These are phyloP conservation scores for Dictyostelium purpureum DNA, from an alignment of 78 protist genomes.

Conservation along the genomic window DNA sequence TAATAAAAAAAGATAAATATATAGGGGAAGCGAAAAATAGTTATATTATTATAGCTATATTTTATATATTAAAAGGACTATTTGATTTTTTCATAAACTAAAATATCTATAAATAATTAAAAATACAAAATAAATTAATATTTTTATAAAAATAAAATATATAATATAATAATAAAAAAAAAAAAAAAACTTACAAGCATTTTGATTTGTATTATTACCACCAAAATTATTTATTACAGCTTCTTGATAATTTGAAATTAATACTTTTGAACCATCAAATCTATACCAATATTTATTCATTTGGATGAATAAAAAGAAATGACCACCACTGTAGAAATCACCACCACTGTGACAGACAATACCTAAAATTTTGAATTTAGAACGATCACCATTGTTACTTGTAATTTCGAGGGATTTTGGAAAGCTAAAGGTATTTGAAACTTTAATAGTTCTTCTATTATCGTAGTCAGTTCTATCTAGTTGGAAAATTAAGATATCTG, in stretches of 20 bases:
- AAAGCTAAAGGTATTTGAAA: slow-evolving; percentile 26
- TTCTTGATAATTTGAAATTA: slow-evolving; percentile 19
- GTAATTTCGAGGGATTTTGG: slow-evolving; percentile 29
- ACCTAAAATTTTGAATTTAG: background rate
- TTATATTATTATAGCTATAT: too few species aligned
- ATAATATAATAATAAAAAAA: background rate
- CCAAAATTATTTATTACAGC: slow-evolving; percentile 45
- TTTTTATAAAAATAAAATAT: background rate
- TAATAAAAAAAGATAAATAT: too few species aligned
- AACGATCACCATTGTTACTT: background rate
- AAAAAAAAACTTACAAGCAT: slow-evolving; percentile 19
- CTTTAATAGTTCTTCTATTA: slow-evolving; percentile 22
- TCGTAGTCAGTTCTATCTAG: slow-evolving; percentile 61
- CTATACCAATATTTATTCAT: slow-evolving; percentile 34
- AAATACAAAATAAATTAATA: background rate
- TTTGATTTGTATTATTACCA: slow-evolving; percentile 18
- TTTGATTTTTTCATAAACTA: background rate
- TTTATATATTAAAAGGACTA: background rate
- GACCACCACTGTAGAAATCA: slow-evolving; percentile 36
- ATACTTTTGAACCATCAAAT: slow-evolving; percentile 67
- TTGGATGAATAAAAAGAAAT: slow-evolving; percentile 29
- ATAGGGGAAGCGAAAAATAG: too few species aligned
- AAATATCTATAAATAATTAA: background rate
- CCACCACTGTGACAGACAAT: slow-evolving; percentile 32
- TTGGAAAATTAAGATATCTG: slow-evolving; percentile 43